A percentile compares a stretch with the other conserved stretches of the same genome.
These are phyloP conservation scores for Russula sp. DNA, from an alignment of 768 basidiomycete genomes.

Conservation along the genomic window DNA sequence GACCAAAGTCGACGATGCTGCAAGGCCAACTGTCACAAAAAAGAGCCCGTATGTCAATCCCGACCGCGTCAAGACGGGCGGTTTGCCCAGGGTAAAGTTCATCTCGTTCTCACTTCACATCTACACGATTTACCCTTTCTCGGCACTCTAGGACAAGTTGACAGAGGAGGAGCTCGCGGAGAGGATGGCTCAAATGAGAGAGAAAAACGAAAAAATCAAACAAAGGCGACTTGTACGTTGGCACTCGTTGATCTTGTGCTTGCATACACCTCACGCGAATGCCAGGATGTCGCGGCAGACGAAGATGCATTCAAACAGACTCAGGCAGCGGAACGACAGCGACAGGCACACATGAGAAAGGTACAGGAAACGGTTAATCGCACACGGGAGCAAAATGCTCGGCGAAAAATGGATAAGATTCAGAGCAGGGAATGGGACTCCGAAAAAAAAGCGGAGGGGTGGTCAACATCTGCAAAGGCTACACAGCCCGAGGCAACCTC, in stretches of 20 bases:
- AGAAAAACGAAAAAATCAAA: conserved; percentile 74
- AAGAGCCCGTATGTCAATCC: conserved; percentile 75
- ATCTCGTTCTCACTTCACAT: conserved; percentile 15
- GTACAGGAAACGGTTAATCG: conserved; percentile 65
- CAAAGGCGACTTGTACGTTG: conserved; percentile 53
- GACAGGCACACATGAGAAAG: conserved; percentile 51
- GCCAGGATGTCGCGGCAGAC: conserved; percentile 73
- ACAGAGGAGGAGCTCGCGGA: conserved; percentile 61
- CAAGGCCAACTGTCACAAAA: conserved; percentile 32
- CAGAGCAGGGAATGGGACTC: conserved; percentile 82
- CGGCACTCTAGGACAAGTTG: conserved; percentile 51
- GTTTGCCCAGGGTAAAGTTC: conserved; percentile 52
- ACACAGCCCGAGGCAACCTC: conserved; percentile 5
- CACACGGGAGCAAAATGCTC: conserved; percentile 72
- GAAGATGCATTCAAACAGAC: conserved; percentile 71
- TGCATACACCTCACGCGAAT: not conserved
- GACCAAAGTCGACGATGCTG: conserved; percentile 23
- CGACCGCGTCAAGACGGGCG: conserved; percentile 81
- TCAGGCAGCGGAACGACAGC: conserved; percentile 57
- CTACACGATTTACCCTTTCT: conserved; percentile 1
- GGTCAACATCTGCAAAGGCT: conserved; percentile 1
- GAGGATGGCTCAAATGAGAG: conserved; percentile 62
- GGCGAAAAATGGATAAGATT: conserved; percentile 75
- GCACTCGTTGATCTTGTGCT: not conserved
- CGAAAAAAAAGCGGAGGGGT: conserved; percentile 43